A percentile compares a stretch with the other conserved stretches of the same genome.
These are phyloP conservation scores for Daldinia childiae DNA, from an alignment of 495 filamentous ascomycete genomes.

Conservation along the genomic window DNA sequence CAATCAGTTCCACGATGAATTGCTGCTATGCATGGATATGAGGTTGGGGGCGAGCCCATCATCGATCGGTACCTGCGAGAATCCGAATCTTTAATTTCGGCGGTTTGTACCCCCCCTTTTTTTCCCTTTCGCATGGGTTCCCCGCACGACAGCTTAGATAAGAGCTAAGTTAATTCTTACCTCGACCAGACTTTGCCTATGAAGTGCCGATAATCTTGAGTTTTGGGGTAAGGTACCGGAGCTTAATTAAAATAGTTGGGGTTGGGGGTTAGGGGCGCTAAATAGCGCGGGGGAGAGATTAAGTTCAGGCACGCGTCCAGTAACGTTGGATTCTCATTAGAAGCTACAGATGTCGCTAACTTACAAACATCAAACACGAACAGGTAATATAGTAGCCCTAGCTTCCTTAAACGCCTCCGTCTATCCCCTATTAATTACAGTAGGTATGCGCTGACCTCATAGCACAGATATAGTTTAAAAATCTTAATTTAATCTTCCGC, in stretches of 20 bases:
- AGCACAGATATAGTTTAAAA: slow-evolving; percentile 9
- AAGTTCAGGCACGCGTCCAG: slow-evolving; percentile 25
- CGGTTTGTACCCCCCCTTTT: slow-evolving; percentile 17
- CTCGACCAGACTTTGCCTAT: slow-evolving; percentile 1
- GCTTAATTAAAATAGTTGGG: slow-evolving; percentile 27
- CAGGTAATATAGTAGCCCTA: too few species aligned
- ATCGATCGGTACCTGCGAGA: slow-evolving; percentile 8
- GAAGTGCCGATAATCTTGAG: background rate
- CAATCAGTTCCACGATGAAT: background rate
- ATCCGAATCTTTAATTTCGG: slow-evolving; percentile 31
- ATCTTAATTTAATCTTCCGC: slow-evolving; percentile 11
- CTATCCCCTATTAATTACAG: background rate
- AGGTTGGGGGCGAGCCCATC: background rate
- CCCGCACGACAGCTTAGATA: slow-evolving; percentile 38
- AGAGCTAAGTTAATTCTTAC: slow-evolving; percentile 15
- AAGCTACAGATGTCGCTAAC: background rate
- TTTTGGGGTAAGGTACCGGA: slow-evolving; percentile 22
- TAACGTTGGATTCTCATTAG: slow-evolving; percentile 23
- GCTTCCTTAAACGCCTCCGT: background rate
- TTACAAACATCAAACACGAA: background rate
- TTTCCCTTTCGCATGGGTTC: slow-evolving; percentile 31
- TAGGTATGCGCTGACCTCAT: slow-evolving; percentile 12
- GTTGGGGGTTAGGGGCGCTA: slow-evolving; percentile 30
- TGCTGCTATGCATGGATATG: background rate
- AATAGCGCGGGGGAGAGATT: slow-evolving; percentile 8